Base-by-base conservation (phyloP, 208 protist genomes). In the Lotmaria passim region DNA sequence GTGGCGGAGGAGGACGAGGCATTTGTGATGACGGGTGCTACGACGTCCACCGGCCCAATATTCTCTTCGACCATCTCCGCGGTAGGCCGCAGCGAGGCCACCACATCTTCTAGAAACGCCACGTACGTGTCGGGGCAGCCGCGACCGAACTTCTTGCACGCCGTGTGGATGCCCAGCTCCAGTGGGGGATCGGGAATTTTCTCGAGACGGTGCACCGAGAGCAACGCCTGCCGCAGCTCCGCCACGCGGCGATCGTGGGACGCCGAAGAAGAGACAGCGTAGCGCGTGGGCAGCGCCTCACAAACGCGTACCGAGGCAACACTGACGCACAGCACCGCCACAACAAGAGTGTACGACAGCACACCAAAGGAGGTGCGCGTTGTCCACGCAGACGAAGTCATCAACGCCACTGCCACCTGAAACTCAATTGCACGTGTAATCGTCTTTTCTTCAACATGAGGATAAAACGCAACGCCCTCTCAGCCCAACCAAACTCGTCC, bases 81-180 rank as follows among this genome's bases (percentile, higher is more conserved):
- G n/a, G 21, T 33, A 11, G 12, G 39, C 5, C 33, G 46, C 47
- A 69, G 56, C 2, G 53, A 51, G 11, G 19, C 28, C 15, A 74
- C 5, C 28, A 74, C 33, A 15, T 51, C 52, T 72, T 75, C 44
- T 5, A 93, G 73, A 66, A 90, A 93, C 1, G 59, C 52, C 12
- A 87, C 72, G 64, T 93, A 93, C 33, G 72, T 43, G 34, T 84
- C 75, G 0, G 83, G 79, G 57, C 87, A 93, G 21, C 62, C 70
- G 11, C 76, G 58, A 10, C 83, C 87, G 62, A 86, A 87, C 52
- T 82, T 88, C 14, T 75, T 59, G 67, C 87, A 93, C 0, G 87
- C 59, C 14, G 84, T 73, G 67, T 93, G 87, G 31, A 89, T 63
- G 26, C 87, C 87, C 7, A 88, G 41, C 34, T 81, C 52, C 14